These are phyloP conservation scores for Sphaerulina vaccinii DNA, from an alignment of 2,329 filamentous ascomycete genomes.

Conservation along the genomic window DNA sequence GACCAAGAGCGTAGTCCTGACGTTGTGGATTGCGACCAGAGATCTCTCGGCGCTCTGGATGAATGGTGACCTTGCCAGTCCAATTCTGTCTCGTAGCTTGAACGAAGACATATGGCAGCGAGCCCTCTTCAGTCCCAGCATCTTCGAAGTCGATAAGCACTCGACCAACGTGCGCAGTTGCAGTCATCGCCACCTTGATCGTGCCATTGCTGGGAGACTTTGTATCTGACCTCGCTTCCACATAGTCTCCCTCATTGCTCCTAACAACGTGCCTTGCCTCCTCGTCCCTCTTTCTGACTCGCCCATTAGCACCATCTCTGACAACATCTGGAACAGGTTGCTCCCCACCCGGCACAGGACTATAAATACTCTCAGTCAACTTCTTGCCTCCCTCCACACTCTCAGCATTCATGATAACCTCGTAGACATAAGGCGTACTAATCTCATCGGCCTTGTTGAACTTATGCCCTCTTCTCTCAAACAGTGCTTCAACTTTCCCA, in stretches of 20 bases:
- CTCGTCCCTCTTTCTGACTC: slow-evolving; percentile 27
- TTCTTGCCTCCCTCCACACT: slow-evolving; percentile 33
- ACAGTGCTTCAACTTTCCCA: slow-evolving; percentile 36
- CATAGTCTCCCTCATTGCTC: not conserved
- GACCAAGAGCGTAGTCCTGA: slow-evolving; percentile 49
- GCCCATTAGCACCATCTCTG: slow-evolving; percentile 44
- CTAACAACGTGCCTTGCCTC: slow-evolving; percentile 20
- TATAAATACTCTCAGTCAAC: slow-evolving; percentile 36
- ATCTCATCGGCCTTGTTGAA: slow-evolving; percentile 47
- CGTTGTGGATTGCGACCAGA: slow-evolving; percentile 48
- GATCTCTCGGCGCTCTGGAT: slow-evolving; percentile 40
- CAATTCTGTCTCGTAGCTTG: slow-evolving; percentile 49
- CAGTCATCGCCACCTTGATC: slow-evolving; percentile 42
- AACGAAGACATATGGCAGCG: slow-evolving; percentile 43
- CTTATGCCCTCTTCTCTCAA: slow-evolving; percentile 43
- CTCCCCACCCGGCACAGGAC: slow-evolving; percentile 44
- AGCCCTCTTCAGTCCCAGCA: not conserved
- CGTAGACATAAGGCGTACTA: slow-evolving; percentile 50
- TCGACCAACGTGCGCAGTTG: slow-evolving; percentile 45
- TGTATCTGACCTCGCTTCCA: not conserved
- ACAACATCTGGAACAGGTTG: slow-evolving; percentile 41
- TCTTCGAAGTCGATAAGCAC: slow-evolving; percentile 43
- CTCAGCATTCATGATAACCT: slow-evolving; percentile 44
- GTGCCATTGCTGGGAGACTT: not conserved
- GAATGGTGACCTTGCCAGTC: slow-evolving; percentile 46